phyloP scores from a whole-genome alignment of 1,284 basidiomycete species.

The Xerocomus amazonicus region DNA sequence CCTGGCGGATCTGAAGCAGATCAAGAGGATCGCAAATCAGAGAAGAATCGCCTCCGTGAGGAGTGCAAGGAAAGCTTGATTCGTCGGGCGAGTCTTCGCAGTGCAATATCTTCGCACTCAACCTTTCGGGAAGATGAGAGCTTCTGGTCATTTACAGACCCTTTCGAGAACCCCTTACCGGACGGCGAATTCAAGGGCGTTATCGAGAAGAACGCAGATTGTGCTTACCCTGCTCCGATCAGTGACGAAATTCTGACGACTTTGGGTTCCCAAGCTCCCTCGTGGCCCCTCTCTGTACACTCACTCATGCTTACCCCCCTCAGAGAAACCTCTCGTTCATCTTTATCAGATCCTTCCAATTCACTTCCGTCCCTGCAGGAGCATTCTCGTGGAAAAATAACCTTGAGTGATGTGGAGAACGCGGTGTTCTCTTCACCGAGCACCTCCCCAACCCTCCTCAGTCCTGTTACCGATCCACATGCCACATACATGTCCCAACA shows the following conservation, averaged over 20 bases:
- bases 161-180: constrained; percentile 25
- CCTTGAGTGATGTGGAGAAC: constrained; percentile 30
- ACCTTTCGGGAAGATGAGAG: constrained; percentile 14
- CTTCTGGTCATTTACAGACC: constrained; percentile 24
- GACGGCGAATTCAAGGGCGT: constrained; percentile 20
- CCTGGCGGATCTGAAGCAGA: constrained; percentile 35
- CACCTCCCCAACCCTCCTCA: constrained; percentile 9
- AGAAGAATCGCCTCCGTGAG: constrained; percentile 37
- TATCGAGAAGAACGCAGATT: constrained; percentile 22
- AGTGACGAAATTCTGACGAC: constrained; percentile 22
- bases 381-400: constrained; percentile 19
- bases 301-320: constrained; percentile 29
- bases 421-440: constrained; percentile 7
- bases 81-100: constrained; percentile 16
- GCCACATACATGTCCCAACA: constrained; percentile 8
- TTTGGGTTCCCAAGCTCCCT: constrained; percentile 26
- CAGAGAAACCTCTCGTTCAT: constrained; percentile 24
- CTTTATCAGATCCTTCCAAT: constrained; percentile 23
- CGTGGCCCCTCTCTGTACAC: constrained; percentile 26
- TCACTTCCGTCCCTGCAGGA: constrained; percentile 27
- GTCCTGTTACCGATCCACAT: constrained; percentile 17
- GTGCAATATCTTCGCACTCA: constrained; percentile 6
- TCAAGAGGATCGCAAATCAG: constrained; percentile 30
- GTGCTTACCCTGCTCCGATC: constrained; percentile 39
- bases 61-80: constrained; percentile 20